phyloP scores from a whole-genome alignment of 1,284 basidiomycete species.

The Neotropicomus parvogracilis region DNA sequence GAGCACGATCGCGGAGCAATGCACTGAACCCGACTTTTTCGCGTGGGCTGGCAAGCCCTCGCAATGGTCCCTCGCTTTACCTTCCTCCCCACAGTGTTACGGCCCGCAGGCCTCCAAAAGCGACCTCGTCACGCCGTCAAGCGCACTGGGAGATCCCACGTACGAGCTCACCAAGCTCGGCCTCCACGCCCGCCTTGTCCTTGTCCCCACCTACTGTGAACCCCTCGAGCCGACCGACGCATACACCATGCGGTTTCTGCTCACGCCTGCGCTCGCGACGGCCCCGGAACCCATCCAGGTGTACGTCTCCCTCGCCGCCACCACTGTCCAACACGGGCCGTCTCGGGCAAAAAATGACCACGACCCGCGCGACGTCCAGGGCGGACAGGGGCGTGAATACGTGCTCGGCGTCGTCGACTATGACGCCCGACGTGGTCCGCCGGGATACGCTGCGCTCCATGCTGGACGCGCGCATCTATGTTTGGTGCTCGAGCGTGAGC shows the following conservation, averaged over 20 bases:
- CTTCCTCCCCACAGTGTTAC: constrained; percentile 23
- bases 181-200: constrained; percentile 15
- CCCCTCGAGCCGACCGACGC: constrained; percentile 15
- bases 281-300: constrained; percentile 27
- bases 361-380: constrained; percentile 15
- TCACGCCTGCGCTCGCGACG: constrained; percentile 18
- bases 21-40: constrained; percentile 25
- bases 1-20: constrained; percentile 17
- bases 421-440: constrained; percentile 21
- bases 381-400: constrained; percentile 14
- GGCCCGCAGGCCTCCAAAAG: constrained; percentile 5
- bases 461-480: constrained; percentile 24
- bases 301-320: constrained; percentile 9
- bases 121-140: constrained; percentile 12
- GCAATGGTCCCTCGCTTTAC: constrained; percentile 24
- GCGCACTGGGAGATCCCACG: constrained; percentile 21
- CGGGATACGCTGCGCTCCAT: constrained; percentile 24
- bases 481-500: constrained; percentile 26
- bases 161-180: constrained; percentile 27
- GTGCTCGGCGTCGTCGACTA: constrained; percentile 27
- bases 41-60: constrained; percentile 26
- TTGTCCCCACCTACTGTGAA: constrained; percentile 26
- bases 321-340: neutral
- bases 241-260: constrained; percentile 12
- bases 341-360: constrained; percentile 3